phyloP scores from a whole-genome alignment of 192 early-diverging fungal species.

The Gonapodya prolifera region DNA sequence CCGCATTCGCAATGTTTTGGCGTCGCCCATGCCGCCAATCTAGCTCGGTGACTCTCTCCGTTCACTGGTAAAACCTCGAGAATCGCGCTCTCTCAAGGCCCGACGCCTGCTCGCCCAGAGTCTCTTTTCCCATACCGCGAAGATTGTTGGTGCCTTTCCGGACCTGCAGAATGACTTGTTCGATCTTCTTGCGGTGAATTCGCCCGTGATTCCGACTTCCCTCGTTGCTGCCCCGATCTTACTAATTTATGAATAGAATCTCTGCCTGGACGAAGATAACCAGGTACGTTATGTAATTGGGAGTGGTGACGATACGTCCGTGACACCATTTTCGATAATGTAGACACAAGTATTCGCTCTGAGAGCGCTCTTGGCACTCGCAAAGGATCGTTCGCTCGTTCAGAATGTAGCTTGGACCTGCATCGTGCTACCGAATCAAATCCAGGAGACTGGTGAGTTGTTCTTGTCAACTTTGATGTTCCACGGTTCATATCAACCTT shows the following conservation, averaged over 20 bases:
- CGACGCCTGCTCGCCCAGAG: not conserved
- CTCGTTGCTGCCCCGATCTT: not conserved
- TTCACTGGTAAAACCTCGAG: not conserved
- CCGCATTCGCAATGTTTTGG: too few species aligned
- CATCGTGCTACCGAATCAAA: not conserved
- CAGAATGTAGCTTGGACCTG: not conserved
- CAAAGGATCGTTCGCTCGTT: not conserved
- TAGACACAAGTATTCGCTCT: not conserved
- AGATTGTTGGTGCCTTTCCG: not conserved
- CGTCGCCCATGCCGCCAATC: too few species aligned
- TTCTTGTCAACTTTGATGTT: not conserved
- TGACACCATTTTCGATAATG: not conserved
- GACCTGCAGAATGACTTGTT: not conserved
- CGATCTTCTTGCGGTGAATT: not conserved
- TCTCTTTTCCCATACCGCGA: not conserved
- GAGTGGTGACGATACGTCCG: too few species aligned
- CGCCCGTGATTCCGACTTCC: not conserved
- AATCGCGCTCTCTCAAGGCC: not conserved
- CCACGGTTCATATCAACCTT: not conserved
- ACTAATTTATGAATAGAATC: not conserved
- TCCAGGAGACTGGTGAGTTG: not conserved
- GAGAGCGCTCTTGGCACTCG: not conserved
- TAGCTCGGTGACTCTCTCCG: not conserved
- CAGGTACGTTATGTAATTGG: not conserved
- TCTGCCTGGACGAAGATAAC: not conserved